Evolutionary conservation across 768 basidiomycete species (phyloP).

Genomic region (Tephrocybe sp.): DNA sequence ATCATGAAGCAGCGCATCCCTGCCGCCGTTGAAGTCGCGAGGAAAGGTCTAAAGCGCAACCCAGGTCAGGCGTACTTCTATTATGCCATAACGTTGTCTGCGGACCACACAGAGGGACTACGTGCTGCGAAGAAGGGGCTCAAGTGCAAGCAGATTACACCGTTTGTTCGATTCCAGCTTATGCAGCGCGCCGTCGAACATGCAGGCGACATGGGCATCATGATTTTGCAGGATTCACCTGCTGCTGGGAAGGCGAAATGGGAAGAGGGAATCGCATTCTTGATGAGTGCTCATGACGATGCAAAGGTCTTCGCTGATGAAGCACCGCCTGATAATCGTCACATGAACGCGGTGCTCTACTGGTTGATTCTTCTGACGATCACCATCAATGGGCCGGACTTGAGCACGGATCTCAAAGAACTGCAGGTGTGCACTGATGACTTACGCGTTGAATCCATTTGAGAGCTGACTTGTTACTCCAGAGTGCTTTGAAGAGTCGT

Average conservation of each 20-base stretch:
- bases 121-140: conserved; percentile 65
- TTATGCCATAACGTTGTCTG: conserved; percentile 53
- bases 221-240: conserved; percentile 42
- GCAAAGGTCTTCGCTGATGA: conserved; percentile 50
- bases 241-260: conserved; percentile 40
- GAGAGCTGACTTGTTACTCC: not conserved
- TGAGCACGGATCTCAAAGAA: conserved; percentile 48
- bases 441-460: not conserved
- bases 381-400: conserved; percentile 46
- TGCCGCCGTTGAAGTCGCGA: conserved; percentile 47
- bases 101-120: conserved; percentile 48
- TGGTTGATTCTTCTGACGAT: conserved; percentile 58
- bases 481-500: conserved; percentile 40
- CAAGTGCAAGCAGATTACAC: conserved; percentile 50
- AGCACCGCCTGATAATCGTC: conserved; percentile 60
- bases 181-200: conserved; percentile 63
- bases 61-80: conserved; percentile 64
- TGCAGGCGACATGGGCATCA: conserved; percentile 55
- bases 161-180: conserved; percentile 55
- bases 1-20: conserved; percentile 48
- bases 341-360: conserved; percentile 57
- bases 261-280: conserved; percentile 60
- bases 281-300: conserved; percentile 60
- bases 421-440: conserved; percentile 40
- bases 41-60: conserved; percentile 47